These are phyloP conservation scores for Carex cristatella DNA, from an alignment of 176 grass and related monocot species.

Conservation along the genomic window DNA sequence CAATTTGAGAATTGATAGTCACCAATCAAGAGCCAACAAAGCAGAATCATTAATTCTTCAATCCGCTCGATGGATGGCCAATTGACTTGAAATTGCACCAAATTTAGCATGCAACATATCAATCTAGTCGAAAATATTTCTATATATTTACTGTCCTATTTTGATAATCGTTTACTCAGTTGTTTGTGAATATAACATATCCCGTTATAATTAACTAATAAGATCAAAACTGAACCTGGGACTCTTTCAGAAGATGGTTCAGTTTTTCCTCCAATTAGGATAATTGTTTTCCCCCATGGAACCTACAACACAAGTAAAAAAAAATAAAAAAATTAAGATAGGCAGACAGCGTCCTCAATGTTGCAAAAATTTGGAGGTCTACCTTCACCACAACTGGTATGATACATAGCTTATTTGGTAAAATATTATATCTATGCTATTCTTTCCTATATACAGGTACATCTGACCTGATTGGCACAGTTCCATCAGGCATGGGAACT, in stretches of 20 bases:
- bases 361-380: not conserved
- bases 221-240: slow-evolving; percentile 51
- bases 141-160: not conserved
- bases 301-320: slow-evolving; percentile 42
- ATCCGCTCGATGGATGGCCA: not conserved
- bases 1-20: not conserved
- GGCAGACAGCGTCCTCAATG: not conserved
- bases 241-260: slow-evolving; percentile 70
- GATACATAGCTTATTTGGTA: not conserved
- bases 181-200: slow-evolving; percentile 6
- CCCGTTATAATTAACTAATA: not conserved
- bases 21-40: not conserved
- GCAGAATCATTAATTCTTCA: not conserved
- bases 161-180: slow-evolving; percentile 5
- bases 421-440: not conserved
- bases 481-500: not conserved
- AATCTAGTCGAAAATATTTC: not conserved
- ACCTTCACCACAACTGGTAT: not conserved
- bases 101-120: not conserved
- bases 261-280: slow-evolving; percentile 91
- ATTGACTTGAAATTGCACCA: not conserved
- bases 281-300: slow-evolving; percentile 80
- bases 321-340: not conserved
- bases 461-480: not conserved
- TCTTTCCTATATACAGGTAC: not conserved